Conservation (phyloP, 2,329 filamentous ascomycete species). For the Gremmenia infestans region DNA sequence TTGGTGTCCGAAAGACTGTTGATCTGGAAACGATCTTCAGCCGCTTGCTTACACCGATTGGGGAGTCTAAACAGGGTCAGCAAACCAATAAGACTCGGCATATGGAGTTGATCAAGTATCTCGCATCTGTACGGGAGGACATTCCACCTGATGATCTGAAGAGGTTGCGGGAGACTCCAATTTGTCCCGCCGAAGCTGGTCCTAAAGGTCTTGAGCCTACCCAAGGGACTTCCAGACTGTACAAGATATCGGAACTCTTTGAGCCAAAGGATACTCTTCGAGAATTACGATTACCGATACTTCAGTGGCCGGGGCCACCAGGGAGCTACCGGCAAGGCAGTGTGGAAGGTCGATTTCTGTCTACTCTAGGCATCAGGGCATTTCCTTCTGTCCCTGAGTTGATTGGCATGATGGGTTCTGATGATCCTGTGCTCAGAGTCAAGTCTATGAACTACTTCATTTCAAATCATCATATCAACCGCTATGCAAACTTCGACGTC, state of each 20-base stretch:
- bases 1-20: constrained; percentile 92
- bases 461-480: constrained; percentile 70
- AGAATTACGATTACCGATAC: constrained; percentile 64
- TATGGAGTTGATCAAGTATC: constrained; percentile 89
- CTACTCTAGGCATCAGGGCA: constrained; percentile 65
- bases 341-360: constrained; percentile 70
- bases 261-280: constrained; percentile 70
- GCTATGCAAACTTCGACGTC: constrained; percentile 63
- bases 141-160: constrained; percentile 80
- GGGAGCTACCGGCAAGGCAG: constrained; percentile 60
- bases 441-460: constrained; percentile 79
- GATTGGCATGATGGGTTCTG: constrained; percentile 68
- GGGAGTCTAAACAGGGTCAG: constrained; percentile 43
- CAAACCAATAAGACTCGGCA: constrained; percentile 70
- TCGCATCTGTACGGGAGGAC: constrained; percentile 83
- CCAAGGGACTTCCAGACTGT: constrained; percentile 49
- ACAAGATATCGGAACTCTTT: constrained; percentile 73
- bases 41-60: constrained; percentile 63
- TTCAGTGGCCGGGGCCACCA: constrained; percentile 72
- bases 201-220: constrained; percentile 49
- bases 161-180: constrained; percentile 69
- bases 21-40: constrained; percentile 93
- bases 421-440: constrained; percentile 54
- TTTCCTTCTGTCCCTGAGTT: constrained; percentile 70
- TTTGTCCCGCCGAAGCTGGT: constrained; percentile 73